Base-by-base conservation (phyloP, 2,329 filamentous ascomycete genomes). In the Cercospora janseana region DNA sequence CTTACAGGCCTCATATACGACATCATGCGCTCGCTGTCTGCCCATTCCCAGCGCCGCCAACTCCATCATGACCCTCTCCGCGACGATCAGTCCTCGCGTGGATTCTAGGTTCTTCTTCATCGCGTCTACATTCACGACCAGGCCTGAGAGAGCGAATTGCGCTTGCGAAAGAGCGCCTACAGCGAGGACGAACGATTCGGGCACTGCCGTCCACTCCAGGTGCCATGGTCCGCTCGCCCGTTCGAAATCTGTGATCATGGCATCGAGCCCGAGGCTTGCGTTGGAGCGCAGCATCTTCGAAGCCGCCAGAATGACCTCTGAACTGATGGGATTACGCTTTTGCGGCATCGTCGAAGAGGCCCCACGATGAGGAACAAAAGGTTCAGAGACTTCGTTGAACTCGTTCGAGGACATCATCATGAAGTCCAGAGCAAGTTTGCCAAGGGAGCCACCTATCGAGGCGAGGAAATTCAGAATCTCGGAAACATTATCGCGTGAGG, bases 261-360 rank as follows among this genome's bases (percentile, higher is more conserved):
- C 65, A 44, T 66, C 65, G 1, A 64, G 23, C 21, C 60, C 53
- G 3, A 60, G 27, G 2, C 57, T 43, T 7, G 58, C 59, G 28
- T 64, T 65, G 3, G 60, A 46, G 6, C 64, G 50, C 6, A 66
- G 52, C 15, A 62, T 59, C 18, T 60, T 62, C 8, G 62, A 59
- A 13, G 57, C 56, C 1, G 64, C 61, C 2, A 60, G 57, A 6
- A 65, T 59, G 12, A 65, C 61, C 42, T 64, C 64, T 16, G 55
- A 55, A 2, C 57, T 59, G 34, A 67, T 65, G 1, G 64, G 65
- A 45, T 67, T 67, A 6, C 64, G 55, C 50, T 66, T 66, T 60
- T 81, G 78, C 2, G 78, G 78, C 78, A 81, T 81, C 0, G 78
- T 80, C 0, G 74, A 78, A 0, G 73, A 78, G 1, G 77, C 75